A percentile compares a stretch with the other conserved stretches of the same genome.
Conservation (phyloP, 139 green algal species). For the Nannochloris sp. region DNA sequence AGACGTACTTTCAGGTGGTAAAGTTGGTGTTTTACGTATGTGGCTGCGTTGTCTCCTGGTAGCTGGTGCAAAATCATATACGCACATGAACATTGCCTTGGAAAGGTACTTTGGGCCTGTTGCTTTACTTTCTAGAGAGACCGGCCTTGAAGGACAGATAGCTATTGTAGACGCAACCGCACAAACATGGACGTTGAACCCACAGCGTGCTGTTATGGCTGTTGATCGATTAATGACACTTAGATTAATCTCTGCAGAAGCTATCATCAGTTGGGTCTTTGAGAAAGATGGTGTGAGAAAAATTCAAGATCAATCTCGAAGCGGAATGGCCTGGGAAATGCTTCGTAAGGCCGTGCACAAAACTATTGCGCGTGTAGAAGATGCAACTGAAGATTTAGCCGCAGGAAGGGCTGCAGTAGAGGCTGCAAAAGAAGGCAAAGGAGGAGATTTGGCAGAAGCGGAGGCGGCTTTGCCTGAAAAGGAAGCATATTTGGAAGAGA, state of each 20-base stretch:
- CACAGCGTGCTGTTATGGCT: slow-evolving; percentile 47
- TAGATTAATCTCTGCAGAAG: slow-evolving; percentile 30
- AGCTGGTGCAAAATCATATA: slow-evolving; percentile 73
- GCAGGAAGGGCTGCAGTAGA: slow-evolving; percentile 1
- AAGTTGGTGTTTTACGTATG: slow-evolving; percentile 24
- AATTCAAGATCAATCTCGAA: slow-evolving; percentile 24
- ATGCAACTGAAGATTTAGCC: neutral
- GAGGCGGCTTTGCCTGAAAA: slow-evolving; percentile 2
- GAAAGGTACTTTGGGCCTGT: slow-evolving; percentile 64
- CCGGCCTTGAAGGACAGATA: slow-evolving; percentile 26
- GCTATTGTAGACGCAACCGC: slow-evolving; percentile 21
- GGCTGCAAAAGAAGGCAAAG: slow-evolving; percentile 6
- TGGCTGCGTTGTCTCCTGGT: slow-evolving; percentile 56
- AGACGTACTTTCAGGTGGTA: slow-evolving; percentile 24
- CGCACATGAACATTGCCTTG: slow-evolving; percentile 68
- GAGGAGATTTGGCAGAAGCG: slow-evolving; percentile 2
- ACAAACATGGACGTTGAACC: slow-evolving; percentile 22
- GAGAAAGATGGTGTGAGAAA: neutral
- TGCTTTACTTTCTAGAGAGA: slow-evolving; percentile 19
- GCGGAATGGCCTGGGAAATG: slow-evolving; percentile 31
- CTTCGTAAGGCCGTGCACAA: slow-evolving; percentile 36
- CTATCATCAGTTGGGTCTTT: slow-evolving; percentile 41
- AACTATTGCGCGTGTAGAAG: slow-evolving; percentile 33
- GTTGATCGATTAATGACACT: slow-evolving; percentile 57
- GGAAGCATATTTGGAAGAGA: slow-evolving; percentile 14